Evolutionary conservation across 345 rosid genomes (phyloP), one percentile per base, ranked within the genome.

Genomic region (Populus nigra): DNA sequence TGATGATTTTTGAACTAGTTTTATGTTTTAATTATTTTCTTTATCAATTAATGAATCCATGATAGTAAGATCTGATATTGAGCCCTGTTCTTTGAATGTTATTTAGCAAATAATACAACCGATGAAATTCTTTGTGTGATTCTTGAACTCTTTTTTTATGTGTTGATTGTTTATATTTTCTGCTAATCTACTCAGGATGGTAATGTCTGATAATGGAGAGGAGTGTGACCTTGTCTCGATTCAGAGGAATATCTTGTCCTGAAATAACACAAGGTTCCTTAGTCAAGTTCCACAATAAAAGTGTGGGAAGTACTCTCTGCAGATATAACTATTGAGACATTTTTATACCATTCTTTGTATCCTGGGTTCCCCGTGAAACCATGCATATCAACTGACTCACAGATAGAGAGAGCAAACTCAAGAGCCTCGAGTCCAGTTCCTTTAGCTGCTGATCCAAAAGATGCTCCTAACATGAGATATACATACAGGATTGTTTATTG

Each of bases 211-310:
- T 33, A 33, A 33, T 90, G 98, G 80, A 96, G 86, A 76, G 99
- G 99, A 57, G 97, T 96, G 86, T 96, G 99, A 43, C 99, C 99
- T 83, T 92, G 85, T 66, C 98, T 89, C 33, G 96, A 91, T 90
- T 96, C 97, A 50, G 98, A 96, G 86, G 94, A 94, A 81, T 96
- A 96, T 87, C 97, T 90, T 47, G 98, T 94, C 99, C 96, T 94
- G 89, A 82, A 78, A 86, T 59, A 49, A 75, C 57, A 63, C 61
- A 10, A 74, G 55, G 71, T 75, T 68, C 45, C 68, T 1, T 55
- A 35, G 17, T 83, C 69, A 81, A 68, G 66, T 62, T 73, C 31
- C 78, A 47, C 10, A 10, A 68, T 68, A 16, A 33, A 69, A 69
- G 7, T 27, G 47, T 41, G 61, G 65, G 25, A 36, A 10, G 18